Base-by-base conservation (phyloP, 2,329 filamentous ascomycete species). In the Epichloe hybrida region DNA sequence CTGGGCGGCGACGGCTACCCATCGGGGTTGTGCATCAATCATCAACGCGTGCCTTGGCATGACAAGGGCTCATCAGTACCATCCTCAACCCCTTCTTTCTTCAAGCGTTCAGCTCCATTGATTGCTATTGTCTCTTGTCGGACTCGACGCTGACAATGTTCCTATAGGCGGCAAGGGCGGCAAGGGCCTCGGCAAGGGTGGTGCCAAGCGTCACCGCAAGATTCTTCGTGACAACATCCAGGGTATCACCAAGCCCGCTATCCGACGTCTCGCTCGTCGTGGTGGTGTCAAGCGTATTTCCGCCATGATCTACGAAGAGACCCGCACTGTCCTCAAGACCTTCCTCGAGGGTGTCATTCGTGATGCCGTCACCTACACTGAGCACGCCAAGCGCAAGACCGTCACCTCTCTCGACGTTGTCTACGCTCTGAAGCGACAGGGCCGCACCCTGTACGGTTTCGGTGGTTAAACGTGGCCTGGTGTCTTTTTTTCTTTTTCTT, bases 201-300 rank as follows among this genome's bases (percentile, higher is more conserved):
- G 90, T 72, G 91, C 91, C 75, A 97, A 96, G 86, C 90, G 90
- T 75, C 90, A 96, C 78, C 84, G 91, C 68, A 96, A 96, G 87
- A 96, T 96, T 79, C 81, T 96, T 73, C 88, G 90, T 75, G 90
- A 95, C 86, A 96, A 95, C 86, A 96, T 96, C 69, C 90, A 96
- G 79, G 90, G 90, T 76, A 96, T 96, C 70, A 96, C 90, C 68
- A 96, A 96, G 86, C 90, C 90, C 65, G 90, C 90, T 66, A 96
- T 96, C 75, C 86, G 90, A 67, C 90, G 90, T 94, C 89, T 96
- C 71, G 90, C 90, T 60, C 90, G 90, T 76, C 89, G 90, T 93
- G 90, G 90, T 74, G 90, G 90, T 90, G 90, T 96, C 81, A 96
- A 96, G 88, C 90, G 90, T 95, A 96, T 96, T 67, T 95, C 89